A percentile compares a stretch with the other conserved stretches of the same genome.
Conservation (phyloP, 2,329 filamentous ascomycete genomes). For the Beauveria bassiana region DNA sequence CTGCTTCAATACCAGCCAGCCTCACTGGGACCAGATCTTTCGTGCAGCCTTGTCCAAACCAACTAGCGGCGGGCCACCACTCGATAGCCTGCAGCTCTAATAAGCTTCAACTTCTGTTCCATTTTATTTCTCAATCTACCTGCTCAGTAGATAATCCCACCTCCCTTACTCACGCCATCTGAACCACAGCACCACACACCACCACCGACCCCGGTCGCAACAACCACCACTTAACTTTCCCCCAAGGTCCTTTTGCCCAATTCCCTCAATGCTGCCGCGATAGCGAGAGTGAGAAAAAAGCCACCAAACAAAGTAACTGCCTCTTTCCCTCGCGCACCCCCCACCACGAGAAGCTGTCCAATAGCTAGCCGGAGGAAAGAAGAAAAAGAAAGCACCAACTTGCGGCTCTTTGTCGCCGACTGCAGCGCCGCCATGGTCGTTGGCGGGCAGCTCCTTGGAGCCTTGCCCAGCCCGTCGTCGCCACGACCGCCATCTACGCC, state of each 20-base stretch:
- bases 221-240: background rate
- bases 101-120: background rate
- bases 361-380: no score
- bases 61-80: no score
- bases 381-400: no score
- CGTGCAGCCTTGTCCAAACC: no score
- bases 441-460: constrained; percentile 6
- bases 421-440: background rate
- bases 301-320: background rate
- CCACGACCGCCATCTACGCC: constrained; percentile 1
- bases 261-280: constrained; percentile 3
- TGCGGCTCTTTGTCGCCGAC: no score
- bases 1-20: no score
- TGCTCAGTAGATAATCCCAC: no score
- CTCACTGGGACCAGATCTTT: no score
- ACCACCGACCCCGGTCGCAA: background rate
- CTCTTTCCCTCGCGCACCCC: background rate
- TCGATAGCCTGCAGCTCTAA: no score
- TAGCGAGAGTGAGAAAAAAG: background rate
- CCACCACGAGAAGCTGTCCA: background rate
- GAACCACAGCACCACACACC: background rate
- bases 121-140: background rate
- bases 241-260: background rate
- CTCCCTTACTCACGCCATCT: background rate
- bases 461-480: constrained; percentile 10